These are phyloP conservation scores for Trichoderma cornu-damae DNA, from an alignment of 2,329 filamentous ascomycete genomes.

Conservation along the genomic window DNA sequence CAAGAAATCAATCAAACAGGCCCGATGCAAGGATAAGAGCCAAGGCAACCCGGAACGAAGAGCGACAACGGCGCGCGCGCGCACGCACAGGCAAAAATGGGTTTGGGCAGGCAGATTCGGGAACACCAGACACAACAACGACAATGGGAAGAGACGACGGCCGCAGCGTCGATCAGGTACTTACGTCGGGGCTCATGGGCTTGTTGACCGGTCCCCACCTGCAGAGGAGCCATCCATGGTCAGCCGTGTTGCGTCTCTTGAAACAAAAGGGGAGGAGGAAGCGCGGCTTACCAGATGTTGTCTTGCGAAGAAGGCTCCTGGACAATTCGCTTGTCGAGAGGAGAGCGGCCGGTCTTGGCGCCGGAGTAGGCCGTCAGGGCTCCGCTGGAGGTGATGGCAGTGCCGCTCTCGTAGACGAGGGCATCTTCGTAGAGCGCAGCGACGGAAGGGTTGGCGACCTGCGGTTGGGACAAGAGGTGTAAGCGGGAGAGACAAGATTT, in stretches of 20 bases:
- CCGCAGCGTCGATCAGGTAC: slow-evolving; percentile 9
- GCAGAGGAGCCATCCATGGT: slow-evolving; percentile 1
- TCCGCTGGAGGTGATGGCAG: slow-evolving; percentile 92
- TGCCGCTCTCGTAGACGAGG: slow-evolving; percentile 91
- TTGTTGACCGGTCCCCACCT: slow-evolving; percentile 98
- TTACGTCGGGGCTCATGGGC: slow-evolving; percentile 94
- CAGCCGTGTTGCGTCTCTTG: no score
- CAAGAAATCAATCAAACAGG: neutral
- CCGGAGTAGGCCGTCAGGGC: slow-evolving; percentile 96
- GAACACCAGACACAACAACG: neutral
- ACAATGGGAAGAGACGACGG: slow-evolving; percentile 20
- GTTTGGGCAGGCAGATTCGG: no score
- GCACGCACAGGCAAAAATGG: no score
- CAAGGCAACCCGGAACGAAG: slow-evolving; percentile 15
- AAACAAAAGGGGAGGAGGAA: slow-evolving; percentile 5
- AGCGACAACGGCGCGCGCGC: neutral
- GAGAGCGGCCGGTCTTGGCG: slow-evolving; percentile 95
- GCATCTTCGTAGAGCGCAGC: slow-evolving; percentile 98
- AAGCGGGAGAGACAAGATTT: no score
- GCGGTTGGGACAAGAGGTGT: slow-evolving; percentile 1
- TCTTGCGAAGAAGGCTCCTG: slow-evolving; percentile 84
- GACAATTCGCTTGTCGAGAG: slow-evolving; percentile 95
- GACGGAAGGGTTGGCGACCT: slow-evolving; percentile 88
- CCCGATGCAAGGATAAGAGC: slow-evolving; percentile 7
- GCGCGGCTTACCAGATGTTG: slow-evolving; percentile 66